Conservation (phyloP, 1,284 basidiomycete genomes). For the Trichosporon sp. region DNA sequence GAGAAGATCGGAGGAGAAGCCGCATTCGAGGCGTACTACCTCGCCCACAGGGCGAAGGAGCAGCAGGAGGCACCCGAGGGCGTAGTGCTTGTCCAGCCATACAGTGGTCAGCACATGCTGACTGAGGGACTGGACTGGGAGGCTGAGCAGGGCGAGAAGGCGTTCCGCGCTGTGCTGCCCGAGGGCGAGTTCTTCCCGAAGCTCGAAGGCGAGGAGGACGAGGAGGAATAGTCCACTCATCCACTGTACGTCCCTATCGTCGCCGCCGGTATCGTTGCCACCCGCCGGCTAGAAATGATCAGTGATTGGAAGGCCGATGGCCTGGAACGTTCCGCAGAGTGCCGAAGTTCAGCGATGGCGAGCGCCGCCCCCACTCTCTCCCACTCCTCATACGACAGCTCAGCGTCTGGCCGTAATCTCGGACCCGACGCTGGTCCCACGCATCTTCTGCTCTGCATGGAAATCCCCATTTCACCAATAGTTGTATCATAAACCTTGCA, state of each 20-base stretch:
- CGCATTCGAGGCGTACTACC: slow-evolving; percentile 13
- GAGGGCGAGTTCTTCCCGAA: slow-evolving; percentile 59
- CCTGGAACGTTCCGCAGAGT: neutral
- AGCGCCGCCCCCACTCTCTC: neutral
- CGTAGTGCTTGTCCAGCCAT: slow-evolving; percentile 40
- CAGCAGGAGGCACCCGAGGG: neutral
- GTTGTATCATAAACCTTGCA: neutral
- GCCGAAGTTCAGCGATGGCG: neutral
- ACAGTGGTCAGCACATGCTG: slow-evolving; percentile 38
- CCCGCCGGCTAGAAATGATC: too few relatives aligned
- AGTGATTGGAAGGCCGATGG: neutral
- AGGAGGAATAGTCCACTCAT: slow-evolving; percentile 56
- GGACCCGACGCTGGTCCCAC: neutral
- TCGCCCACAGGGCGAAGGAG: slow-evolving; percentile 9
- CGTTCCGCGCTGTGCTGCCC: slow-evolving; percentile 39
- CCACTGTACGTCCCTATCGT: neutral
- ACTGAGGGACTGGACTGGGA: slow-evolving; percentile 54
- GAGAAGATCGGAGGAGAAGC: slow-evolving; percentile 28
- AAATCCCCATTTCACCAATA: neutral
- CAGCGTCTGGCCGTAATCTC: neutral
- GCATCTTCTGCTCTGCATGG: neutral
- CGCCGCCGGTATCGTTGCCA: neutral
- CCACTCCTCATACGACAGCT: neutral
- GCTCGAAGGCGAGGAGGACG: slow-evolving; percentile 57
- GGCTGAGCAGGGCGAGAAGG: slow-evolving; percentile 44